A percentile compares a stretch with the other conserved stretches of the same genome.
phyloP scores from a whole-genome alignment of 2,329 filamentous ascomycete genomes.

The Epichloe hybrida region DNA sequence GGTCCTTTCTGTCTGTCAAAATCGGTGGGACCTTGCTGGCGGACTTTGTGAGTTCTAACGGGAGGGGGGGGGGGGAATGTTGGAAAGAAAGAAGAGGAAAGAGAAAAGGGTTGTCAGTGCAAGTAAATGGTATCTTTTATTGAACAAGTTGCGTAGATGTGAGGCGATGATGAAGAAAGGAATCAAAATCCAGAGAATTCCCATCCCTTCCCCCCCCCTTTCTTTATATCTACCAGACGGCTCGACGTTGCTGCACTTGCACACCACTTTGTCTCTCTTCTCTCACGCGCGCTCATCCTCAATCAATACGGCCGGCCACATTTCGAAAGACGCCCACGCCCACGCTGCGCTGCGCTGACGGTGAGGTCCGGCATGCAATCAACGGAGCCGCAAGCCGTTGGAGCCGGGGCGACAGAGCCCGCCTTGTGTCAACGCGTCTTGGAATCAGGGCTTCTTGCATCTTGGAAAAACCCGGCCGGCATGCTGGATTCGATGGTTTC shows the following conservation, averaged over 20 bases:
- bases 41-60: too few relatives aligned
- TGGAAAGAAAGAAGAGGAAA: not conserved
- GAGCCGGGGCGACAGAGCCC: not conserved
- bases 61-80: too few relatives aligned
- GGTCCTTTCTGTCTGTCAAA: too few relatives aligned
- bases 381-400: not conserved
- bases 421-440: not conserved
- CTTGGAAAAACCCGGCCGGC: not conserved
- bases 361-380: not conserved
- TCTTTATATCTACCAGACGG: not conserved
- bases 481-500: constrained; percentile 2
- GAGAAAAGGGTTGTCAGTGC: not conserved
- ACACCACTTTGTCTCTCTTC: not conserved
- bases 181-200: not conserved
- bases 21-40: too few relatives aligned
- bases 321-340: not conserved
- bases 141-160: not conserved
- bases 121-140: not conserved
- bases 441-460: too few relatives aligned
- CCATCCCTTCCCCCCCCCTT: not conserved
- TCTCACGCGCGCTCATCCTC: not conserved
- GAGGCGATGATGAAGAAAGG: not conserved
- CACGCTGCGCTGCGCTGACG: too few relatives aligned
- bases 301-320: not conserved
- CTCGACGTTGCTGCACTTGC: not conserved